phyloP scores from a whole-genome alignment of 805 yeast genomes.

The Candida krabiensis region DNA sequence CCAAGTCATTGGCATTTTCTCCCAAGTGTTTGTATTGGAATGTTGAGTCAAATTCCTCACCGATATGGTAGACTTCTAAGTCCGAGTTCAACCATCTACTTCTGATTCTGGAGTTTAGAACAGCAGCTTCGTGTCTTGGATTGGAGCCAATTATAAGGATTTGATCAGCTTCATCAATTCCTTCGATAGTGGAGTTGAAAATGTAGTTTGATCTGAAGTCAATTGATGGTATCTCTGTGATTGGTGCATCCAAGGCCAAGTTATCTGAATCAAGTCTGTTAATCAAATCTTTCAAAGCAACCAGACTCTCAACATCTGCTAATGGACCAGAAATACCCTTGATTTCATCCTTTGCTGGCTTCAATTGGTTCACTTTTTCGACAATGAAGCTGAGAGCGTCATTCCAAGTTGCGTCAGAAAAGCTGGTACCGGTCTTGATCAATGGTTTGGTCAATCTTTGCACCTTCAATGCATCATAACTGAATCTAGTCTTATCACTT shows the following conservation, averaged over 20 bases:
- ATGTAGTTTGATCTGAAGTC: constrained; percentile 78
- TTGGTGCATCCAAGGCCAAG: constrained; percentile 66
- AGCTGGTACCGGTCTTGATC: constrained; percentile 65
- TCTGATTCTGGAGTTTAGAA: constrained; percentile 79
- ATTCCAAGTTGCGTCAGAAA: constrained; percentile 82
- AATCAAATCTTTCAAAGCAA: constrained; percentile 75
- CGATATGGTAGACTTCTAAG: constrained; percentile 70
- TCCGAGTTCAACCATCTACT: constrained; percentile 69
- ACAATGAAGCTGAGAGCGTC: constrained; percentile 74
- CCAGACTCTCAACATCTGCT: constrained; percentile 79
- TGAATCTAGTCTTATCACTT: constrained; percentile 82
- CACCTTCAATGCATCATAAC: constrained; percentile 81
- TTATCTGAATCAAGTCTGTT: constrained; percentile 81
- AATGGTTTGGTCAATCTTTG: constrained; percentile 84
- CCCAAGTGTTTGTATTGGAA: constrained; percentile 68
- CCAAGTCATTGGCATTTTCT: constrained; percentile 52
- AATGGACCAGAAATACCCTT: constrained; percentile 83
- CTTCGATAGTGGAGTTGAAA: constrained; percentile 77
- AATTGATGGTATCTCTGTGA: constrained; percentile 60
- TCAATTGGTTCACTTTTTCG: constrained; percentile 52
- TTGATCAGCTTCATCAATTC: constrained; percentile 81
- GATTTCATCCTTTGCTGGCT: constrained; percentile 67
- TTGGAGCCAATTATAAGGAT: constrained; percentile 80
- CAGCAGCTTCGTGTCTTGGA: constrained; percentile 90
- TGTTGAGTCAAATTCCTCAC: constrained; percentile 76